Evolutionary conservation across 805 yeast species (phyloP).

Genomic region (Starmerella gropengiesseri): DNA sequence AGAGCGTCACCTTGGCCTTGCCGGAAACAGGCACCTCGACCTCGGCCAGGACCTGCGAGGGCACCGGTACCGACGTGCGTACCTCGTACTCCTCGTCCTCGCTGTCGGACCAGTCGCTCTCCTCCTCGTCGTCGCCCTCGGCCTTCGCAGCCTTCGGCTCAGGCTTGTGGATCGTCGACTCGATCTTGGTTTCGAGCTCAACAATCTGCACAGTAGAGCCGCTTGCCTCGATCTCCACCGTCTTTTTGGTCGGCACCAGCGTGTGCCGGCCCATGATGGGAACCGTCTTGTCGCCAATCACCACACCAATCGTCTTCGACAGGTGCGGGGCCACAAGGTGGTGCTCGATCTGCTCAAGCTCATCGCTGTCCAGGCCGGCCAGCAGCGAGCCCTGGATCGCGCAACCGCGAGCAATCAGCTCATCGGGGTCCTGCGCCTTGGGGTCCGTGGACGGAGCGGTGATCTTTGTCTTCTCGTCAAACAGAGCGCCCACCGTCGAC

Average conservation of each 20-base stretch:
- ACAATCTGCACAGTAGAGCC: conserved; percentile 49
- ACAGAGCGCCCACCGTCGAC: conserved; percentile 54
- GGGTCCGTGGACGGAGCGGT: conserved; percentile 67
- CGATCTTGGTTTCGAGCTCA: conserved; percentile 68
- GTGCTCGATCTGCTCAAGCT: conserved; percentile 49
- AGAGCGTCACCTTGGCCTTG: conserved; percentile 53
- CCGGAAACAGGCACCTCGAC: conserved; percentile 61
- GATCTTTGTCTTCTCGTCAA: conserved; percentile 63
- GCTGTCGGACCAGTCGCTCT: conserved; percentile 39
- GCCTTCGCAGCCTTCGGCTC: conserved; percentile 50
- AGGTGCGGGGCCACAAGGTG: conserved; percentile 75
- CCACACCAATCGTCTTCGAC: conserved; percentile 73
- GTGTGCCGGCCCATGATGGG: conserved; percentile 73
- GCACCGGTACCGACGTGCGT: conserved; percentile 60
- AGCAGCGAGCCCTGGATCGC: conserved; percentile 87
- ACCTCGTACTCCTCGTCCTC: conserved; percentile 82
- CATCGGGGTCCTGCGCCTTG: conserved; percentile 79
- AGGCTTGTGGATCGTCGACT: conserved; percentile 67
- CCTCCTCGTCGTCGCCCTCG: conserved; percentile 40
- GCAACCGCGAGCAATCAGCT: conserved; percentile 85
- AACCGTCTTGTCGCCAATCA: conserved; percentile 56
- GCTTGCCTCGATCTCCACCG: conserved; percentile 50
- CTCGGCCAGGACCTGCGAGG: conserved; percentile 68
- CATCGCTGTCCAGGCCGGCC: conserved; percentile 69
- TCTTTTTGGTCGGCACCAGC: conserved; percentile 79